Evolutionary conservation across 2,329 filamentous ascomycete species (phyloP).

Genomic region (Xylaria arbuscula): DNA sequence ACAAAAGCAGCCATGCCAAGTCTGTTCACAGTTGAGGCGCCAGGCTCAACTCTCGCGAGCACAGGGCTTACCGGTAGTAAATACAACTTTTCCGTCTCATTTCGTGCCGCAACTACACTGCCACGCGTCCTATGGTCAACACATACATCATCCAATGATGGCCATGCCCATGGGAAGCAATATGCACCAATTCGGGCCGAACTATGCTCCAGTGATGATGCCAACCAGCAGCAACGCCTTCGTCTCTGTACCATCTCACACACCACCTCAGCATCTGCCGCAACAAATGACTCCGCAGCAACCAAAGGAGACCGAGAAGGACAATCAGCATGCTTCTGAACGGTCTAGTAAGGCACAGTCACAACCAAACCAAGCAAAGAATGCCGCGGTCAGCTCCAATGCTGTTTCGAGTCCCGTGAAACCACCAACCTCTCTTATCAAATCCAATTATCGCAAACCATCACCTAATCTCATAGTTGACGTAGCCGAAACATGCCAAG

Average conservation of each 20-base stretch:
- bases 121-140: slow-evolving; percentile 43
- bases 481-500: slow-evolving; percentile 61
- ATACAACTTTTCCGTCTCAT: slow-evolving; percentile 41
- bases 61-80: slow-evolving; percentile 45
- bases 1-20: slow-evolving; percentile 47
- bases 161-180: slow-evolving; percentile 38
- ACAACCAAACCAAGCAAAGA: slow-evolving; percentile 6
- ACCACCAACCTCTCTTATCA: slow-evolving; percentile 44
- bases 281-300: slow-evolving; percentile 10
- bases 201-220: slow-evolving; percentile 46
- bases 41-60: slow-evolving; percentile 45
- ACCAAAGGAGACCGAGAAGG: neutral
- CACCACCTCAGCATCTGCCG: slow-evolving; percentile 18
- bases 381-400: neutral
- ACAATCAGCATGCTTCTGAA: slow-evolving; percentile 12
- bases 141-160: slow-evolving; percentile 47
- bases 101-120: slow-evolving; percentile 42
- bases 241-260: slow-evolving; percentile 35
- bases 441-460: slow-evolving; percentile 51
- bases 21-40: slow-evolving; percentile 48
- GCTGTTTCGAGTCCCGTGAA: slow-evolving; percentile 38
- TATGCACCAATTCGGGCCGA: slow-evolving; percentile 40
- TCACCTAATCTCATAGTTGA: slow-evolving; percentile 58
- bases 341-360: neutral
- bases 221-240: slow-evolving; percentile 42